Percentiles rank a stretch among this genome's conserved stretches.
Evolutionary conservation across 1,284 basidiomycete genomes (phyloP).

Genomic region (Agroathelia rolfsii): DNA sequence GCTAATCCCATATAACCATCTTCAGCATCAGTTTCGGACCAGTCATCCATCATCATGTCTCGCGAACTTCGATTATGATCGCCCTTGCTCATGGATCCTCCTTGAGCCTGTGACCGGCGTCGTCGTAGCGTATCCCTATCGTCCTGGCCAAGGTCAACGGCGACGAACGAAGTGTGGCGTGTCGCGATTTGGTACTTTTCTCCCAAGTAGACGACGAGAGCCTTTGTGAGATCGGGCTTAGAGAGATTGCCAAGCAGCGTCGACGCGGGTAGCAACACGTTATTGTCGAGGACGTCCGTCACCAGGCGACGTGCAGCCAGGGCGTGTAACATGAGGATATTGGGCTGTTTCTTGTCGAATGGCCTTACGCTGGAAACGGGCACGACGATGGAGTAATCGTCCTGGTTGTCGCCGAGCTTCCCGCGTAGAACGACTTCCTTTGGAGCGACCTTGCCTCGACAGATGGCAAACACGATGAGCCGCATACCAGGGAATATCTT

Average conservation of each 20-base stretch:
- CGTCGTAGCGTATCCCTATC: background rate
- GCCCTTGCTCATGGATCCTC: slow-evolving; percentile 7
- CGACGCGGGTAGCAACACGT: slow-evolving; percentile 20
- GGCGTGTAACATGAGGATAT: slow-evolving; percentile 36
- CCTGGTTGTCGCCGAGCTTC: slow-evolving; percentile 19
- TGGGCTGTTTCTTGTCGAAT: slow-evolving; percentile 14
- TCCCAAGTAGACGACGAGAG: slow-evolving; percentile 38
- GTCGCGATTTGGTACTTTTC: slow-evolving; percentile 41
- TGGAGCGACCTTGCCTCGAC: no score
- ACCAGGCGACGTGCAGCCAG: slow-evolving; percentile 44
- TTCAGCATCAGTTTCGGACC: slow-evolving; percentile 7
- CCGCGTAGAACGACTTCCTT: slow-evolving; percentile 28
- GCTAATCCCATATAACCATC: slow-evolving; percentile 1
- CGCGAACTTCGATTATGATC: slow-evolving; percentile 7
- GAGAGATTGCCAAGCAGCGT: slow-evolving; percentile 16
- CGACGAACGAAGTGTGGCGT: slow-evolving; percentile 46
- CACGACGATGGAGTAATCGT: slow-evolving; percentile 25
- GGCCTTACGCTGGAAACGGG: slow-evolving; percentile 29
- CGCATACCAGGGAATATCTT: slow-evolving; percentile 35
- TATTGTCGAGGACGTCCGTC: slow-evolving; percentile 29
- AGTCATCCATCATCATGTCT: slow-evolving; percentile 12
- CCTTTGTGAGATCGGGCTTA: slow-evolving; percentile 27
- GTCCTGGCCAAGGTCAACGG: slow-evolving; percentile 25
- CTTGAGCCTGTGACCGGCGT: background rate
- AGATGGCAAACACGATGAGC: slow-evolving; percentile 36